These are phyloP conservation scores for Sinapis alba DNA, from an alignment of 441 rosid genomes.

Conservation along the genomic window DNA sequence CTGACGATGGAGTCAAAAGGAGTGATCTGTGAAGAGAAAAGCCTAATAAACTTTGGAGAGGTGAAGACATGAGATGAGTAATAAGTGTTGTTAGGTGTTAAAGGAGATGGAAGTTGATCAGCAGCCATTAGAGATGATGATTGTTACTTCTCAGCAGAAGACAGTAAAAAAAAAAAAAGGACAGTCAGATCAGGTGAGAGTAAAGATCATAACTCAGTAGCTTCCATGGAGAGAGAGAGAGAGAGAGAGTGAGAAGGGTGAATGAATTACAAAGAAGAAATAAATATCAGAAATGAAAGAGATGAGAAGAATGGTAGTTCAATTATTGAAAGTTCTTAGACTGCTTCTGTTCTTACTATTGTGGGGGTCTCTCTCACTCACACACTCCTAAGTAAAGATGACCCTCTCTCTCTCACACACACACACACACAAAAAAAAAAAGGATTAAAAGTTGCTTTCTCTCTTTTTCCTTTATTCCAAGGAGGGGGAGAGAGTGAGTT, in stretches of 20 bases:
- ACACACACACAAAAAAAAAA: too few relatives aligned
- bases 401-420: too few relatives aligned
- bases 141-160: conserved; percentile 58
- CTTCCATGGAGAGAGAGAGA: conserved; percentile 37
- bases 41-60: conserved; percentile 67
- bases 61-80: conserved; percentile 47
- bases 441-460: conserved; percentile 34
- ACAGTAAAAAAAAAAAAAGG: neutral
- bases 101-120: conserved; percentile 53
- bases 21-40: conserved; percentile 47
- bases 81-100: conserved; percentile 38
- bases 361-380: conserved; percentile 22
- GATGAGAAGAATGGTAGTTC: conserved; percentile 9
- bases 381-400: too few relatives aligned
- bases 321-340: conserved; percentile 29
- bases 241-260: neutral
- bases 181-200: conserved; percentile 13
- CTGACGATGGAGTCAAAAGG: conserved; percentile 52
- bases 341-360: conserved; percentile 10
- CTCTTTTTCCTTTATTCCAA: neutral
- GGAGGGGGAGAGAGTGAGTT: neutral
- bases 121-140: conserved; percentile 59
- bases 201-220: conserved; percentile 42
- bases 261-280: neutral
- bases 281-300: conserved; percentile 1